phyloP scores from a whole-genome alignment of 257 asterid species.

The Dorcoceras hygrometricum region DNA sequence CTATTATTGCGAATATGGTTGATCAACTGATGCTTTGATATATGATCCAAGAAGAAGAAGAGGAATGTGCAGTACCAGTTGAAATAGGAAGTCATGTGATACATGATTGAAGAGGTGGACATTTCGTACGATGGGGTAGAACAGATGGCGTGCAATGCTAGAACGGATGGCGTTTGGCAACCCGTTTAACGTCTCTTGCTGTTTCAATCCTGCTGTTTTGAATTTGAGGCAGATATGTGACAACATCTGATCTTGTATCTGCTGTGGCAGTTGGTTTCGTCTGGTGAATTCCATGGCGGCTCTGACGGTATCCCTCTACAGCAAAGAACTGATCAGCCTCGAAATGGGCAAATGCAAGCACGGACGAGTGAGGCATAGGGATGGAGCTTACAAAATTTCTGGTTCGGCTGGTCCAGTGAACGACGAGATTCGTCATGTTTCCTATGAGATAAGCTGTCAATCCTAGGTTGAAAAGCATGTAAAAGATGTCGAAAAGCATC shows the following conservation, averaged over 20 bases:
- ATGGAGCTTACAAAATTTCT: conserved; percentile 68
- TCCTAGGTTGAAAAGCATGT: conserved; percentile 95
- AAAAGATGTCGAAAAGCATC: conserved; percentile 72
- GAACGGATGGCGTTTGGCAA: conserved; percentile 45
- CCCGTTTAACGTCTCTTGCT: conserved; percentile 37
- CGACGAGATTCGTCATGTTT: conserved; percentile 95
- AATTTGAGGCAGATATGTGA: conserved; percentile 38
- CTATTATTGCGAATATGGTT: background rate
- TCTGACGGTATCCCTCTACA: conserved; percentile 38
- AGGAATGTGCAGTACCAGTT: conserved; percentile 17
- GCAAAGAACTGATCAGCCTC: background rate
- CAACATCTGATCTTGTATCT: conserved; percentile 41
- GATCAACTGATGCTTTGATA: too few relatives aligned
- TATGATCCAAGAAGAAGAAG: background rate
- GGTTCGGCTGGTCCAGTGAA: conserved; percentile 86
- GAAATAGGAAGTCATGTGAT: conserved; percentile 29
- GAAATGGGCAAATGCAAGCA: background rate
- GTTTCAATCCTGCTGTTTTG: conserved; percentile 39
- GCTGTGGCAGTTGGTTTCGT: conserved; percentile 36
- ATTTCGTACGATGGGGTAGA: conserved; percentile 31
- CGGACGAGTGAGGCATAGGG: conserved; percentile 3
- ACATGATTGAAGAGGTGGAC: conserved; percentile 30
- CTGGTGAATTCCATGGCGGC: conserved; percentile 39
- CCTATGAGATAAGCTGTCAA: conserved; percentile 89
- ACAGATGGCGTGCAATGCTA: conserved; percentile 37